Base-by-base conservation (phyloP, 1,139 yeast genomes). In the Kodamaea plutei region DNA sequence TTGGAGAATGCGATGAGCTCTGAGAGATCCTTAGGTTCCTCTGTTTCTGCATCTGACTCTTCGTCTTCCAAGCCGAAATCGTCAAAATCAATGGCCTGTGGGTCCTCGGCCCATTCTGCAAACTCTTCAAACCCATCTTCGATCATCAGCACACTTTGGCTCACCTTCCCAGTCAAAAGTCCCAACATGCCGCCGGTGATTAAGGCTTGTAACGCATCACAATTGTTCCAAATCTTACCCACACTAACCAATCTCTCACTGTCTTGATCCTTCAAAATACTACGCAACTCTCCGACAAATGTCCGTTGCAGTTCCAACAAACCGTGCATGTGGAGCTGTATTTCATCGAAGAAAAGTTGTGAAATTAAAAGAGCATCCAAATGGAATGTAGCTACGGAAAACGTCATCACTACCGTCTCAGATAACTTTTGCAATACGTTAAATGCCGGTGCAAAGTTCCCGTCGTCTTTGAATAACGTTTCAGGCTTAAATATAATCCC, bases 401-500 rank as follows among this genome's bases (percentile, higher is more conserved):
- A 50, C 26, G 70, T 45, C 31, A 76, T 59, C 5, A 74, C 59
- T 3, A 65, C 34, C 5, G 65, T 52, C 30, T 72, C 73, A 5
- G 73, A 59, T 24, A 74, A 54, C 24, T 73, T 73, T 36, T 67
- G 71, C 8, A 79, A 43, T 21, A 83, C 79, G 17, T 58, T 61
- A 40, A 56, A 67, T 1, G 83, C 80, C 0, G 85, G 76, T 10
- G 57, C 15, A 14, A 24, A 26, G 17, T 25, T 26, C 7, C 28
- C 64, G 4, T 28, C 58, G 46, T 41, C 70, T 36, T 47, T 55
- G 40, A 38, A 64, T 25, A 66, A 43, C 29, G 52, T 70, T 5
- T 76, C 76, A 1, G 88, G 84, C 44, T 79, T 76, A 55, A 79
- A 81, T 1, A 85, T 73, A 23, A 85, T 76, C 5, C 94, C 95